Base-by-base conservation (phyloP, 2,329 filamentous ascomycete genomes). In the Alternaria rosae region DNA sequence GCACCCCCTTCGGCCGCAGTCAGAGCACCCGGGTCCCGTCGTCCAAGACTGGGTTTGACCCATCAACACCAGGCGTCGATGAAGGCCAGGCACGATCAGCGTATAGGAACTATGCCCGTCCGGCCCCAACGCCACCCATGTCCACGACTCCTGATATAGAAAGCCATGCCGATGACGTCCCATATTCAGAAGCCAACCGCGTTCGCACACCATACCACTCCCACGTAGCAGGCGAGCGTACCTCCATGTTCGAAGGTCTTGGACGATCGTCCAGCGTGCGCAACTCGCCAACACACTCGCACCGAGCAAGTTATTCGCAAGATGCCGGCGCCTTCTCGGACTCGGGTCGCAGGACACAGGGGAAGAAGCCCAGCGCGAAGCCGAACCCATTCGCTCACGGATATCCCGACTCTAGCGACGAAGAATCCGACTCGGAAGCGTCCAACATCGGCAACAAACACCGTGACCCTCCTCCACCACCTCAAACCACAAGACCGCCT, bases 61-160 rank as follows among this genome's bases (percentile, higher is more conserved):
- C 87, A 20, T 82, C 82, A n/a, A 82, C 82, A 7, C 82, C 86
- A 30, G 86, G 85, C n/a, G 85, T 83, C 35, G 87, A 89, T 70
- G 87, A 89, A 68, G 82, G 85, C 35, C 85, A 85, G 73, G 86
- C 86, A 21, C 82, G 83, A 60, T 84, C 83, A 12, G 84, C 84
- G 3, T 82, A 85, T n/a, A 73, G 76, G 43, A 74, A 72, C 62
- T 76, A 77, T 50, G 67, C 75, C 35, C 75, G 76, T 26, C 57
- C 80, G 74, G 64, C 67, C 67, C 70, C 71, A n/a, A 72, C 75
- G 62, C 75, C 78, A 13, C 75, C 76, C 10, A 54, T 26, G 20
- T 62, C 64, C 6, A 62, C 59, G 13, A 67, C 64, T 13, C 63
- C 67, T 11, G 57, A 65, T 11, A 74, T 62, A 66, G 68, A 75